These are phyloP conservation scores for Pythium phragmiticola DNA, from an alignment of 352 stramenopile genomes.

Conservation along the genomic window DNA sequence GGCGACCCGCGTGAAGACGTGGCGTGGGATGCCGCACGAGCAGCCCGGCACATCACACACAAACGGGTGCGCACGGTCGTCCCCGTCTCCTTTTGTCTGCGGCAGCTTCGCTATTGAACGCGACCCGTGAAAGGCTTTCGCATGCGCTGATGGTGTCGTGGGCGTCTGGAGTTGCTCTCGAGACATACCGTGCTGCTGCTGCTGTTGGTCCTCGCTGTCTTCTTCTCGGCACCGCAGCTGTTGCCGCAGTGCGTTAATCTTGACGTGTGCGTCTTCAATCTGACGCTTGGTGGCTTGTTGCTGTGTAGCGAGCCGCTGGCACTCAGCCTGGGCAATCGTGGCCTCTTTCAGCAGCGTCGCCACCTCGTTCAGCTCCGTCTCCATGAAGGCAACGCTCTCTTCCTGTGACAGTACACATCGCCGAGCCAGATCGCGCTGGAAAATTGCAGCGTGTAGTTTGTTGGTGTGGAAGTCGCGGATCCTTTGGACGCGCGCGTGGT, in stretches of 20 bases:
- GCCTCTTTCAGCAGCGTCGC: conserved; percentile 34
- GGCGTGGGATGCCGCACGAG: conserved; percentile 50
- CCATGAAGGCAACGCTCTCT: conserved; percentile 36
- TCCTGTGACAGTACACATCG: conserved; percentile 42
- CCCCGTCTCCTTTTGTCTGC: neutral
- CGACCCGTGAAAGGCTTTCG: conserved; percentile 13
- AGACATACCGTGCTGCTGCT: conserved; percentile 4
- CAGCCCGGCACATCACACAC: conserved; percentile 60
- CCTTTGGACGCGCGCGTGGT: conserved; percentile 19
- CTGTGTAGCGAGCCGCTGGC: conserved; percentile 25
- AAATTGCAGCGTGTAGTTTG: conserved; percentile 15
- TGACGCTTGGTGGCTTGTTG: conserved; percentile 48
- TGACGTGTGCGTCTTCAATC: conserved; percentile 51
- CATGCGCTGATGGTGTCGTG: conserved; percentile 13
- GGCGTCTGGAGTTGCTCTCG: conserved; percentile 10
- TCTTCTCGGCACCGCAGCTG: conserved; percentile 9
- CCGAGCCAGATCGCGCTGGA: conserved; percentile 24
- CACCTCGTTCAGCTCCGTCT: conserved; percentile 38
- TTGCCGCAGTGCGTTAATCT: conserved; percentile 38
- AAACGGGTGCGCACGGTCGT: conserved; percentile 15
- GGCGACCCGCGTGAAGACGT: conserved; percentile 56
- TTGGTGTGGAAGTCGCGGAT: conserved; percentile 29
- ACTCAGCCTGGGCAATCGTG: conserved; percentile 38
- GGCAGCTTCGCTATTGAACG: neutral
- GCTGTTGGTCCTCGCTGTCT: neutral